A percentile compares a stretch with the other conserved stretches of the same genome.
phyloP scores from a whole-genome alignment of 2,329 filamentous ascomycete genomes.

The Fusarium phyllophilum region DNA sequence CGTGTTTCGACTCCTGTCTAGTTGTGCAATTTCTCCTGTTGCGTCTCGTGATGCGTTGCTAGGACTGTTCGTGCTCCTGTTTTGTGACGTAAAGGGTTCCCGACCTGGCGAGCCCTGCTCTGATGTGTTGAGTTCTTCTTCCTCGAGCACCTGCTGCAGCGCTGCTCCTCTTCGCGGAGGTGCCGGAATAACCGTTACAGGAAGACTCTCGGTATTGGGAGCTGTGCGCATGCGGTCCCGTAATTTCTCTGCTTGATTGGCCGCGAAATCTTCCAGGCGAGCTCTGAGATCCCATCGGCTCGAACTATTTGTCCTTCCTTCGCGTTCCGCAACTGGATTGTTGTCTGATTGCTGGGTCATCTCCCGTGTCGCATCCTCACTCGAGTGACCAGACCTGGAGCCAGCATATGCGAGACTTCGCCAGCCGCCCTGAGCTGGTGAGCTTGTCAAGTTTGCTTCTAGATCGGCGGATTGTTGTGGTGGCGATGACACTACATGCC shows the following conservation, averaged over 20 bases:
- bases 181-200: conserved; percentile 70
- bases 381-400: conserved; percentile 22
- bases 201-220: conserved; percentile 64
- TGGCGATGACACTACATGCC: conserved; percentile 28
- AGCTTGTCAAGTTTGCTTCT: conserved; percentile 42
- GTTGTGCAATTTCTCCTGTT: conserved; percentile 34
- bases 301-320: conserved; percentile 28
- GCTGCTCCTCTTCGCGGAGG: conserved; percentile 67
- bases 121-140: conserved; percentile 53
- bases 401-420: conserved; percentile 37
- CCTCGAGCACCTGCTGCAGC: conserved; percentile 66
- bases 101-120: conserved; percentile 22
- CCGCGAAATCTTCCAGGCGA: conserved; percentile 70
- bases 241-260: conserved; percentile 68
- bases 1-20: conserved; percentile 38
- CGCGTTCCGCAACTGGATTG: conserved; percentile 2
- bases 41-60: conserved; percentile 41
- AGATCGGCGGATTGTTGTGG: conserved; percentile 37
- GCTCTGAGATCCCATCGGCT: conserved; percentile 66
- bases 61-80: conserved; percentile 32
- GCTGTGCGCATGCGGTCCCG: conserved; percentile 66
- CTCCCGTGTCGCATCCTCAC: conserved; percentile 22
- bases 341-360: conserved; percentile 5
- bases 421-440: conserved; percentile 43
- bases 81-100: conserved; percentile 28